Percentiles rank a stretch among this genome's conserved stretches.
Evolutionary conservation across 495 filamentous ascomycete genomes (phyloP).

Genomic region (Tuber borchii): DNA sequence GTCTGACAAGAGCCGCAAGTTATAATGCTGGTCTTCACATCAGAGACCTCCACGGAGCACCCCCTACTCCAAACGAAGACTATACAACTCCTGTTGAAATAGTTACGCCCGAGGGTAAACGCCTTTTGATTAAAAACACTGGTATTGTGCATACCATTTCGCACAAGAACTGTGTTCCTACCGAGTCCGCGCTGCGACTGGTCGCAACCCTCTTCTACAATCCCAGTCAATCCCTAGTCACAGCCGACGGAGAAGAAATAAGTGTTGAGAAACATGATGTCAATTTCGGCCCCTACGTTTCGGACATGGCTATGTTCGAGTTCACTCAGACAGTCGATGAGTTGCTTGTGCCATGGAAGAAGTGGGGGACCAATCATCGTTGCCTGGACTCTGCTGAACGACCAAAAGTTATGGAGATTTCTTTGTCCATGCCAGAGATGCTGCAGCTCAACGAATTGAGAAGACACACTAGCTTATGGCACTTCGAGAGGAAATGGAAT

Average conservation of each 20-base stretch:
- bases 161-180: conserved; percentile 52
- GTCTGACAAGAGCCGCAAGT: conserved; percentile 14
- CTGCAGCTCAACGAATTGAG: conserved; percentile 63
- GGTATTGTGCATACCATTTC: conserved; percentile 53
- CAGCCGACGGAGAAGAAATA: conserved; percentile 54
- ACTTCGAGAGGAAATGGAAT: conserved; percentile 80
- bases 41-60: conserved; percentile 18
- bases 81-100: conserved; percentile 28
- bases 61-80: conserved; percentile 9
- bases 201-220: conserved; percentile 68
- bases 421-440: conserved; percentile 60
- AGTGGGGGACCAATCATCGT: conserved; percentile 57
- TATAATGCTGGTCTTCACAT: conserved; percentile 7
- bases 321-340: conserved; percentile 69
- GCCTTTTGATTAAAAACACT: conserved; percentile 52
- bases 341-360: conserved; percentile 46
- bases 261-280: conserved; percentile 23
- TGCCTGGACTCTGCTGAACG: conserved; percentile 59
- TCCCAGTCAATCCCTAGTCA: conserved; percentile 43
- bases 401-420: conserved; percentile 64
- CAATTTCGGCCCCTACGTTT: conserved; percentile 67
- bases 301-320: conserved; percentile 59
- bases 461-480: conserved; percentile 71
- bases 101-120: conserved; percentile 43
- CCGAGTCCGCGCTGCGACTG: conserved; percentile 44